Conservation (phyloP, 108 stramenopile species). For the Pseudonitzschia pungens region DNA sequence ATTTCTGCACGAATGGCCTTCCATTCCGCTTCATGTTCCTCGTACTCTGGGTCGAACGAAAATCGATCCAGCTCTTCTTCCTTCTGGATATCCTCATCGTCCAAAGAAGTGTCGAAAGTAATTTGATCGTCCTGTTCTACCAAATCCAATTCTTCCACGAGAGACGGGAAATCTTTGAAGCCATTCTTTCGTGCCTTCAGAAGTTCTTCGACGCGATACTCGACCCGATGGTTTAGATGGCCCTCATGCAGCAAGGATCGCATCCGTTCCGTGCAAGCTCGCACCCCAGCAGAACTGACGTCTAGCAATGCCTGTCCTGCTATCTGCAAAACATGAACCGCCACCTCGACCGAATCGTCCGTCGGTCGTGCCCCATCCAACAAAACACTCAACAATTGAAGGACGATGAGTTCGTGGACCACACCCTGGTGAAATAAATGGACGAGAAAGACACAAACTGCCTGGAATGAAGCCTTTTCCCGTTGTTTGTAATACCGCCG, state of each 20-base stretch:
- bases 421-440: conserved; percentile 98
- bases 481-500: conserved; percentile 84
- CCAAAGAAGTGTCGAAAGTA: conserved; percentile 92
- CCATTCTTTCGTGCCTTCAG: conserved; percentile 83
- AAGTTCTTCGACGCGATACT: conserved; percentile 92
- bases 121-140: conserved; percentile 98
- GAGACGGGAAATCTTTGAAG: conserved; percentile 82
- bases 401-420: conserved; percentile 93
- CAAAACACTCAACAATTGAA: conserved; percentile 94
- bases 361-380: conserved; percentile 91
- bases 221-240: conserved; percentile 79
- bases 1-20: conserved; percentile 86
- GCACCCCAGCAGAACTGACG: conserved; percentile 90
- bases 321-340: conserved; percentile 88
- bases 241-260: conserved; percentile 95
- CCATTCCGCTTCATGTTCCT: conserved; percentile 91
- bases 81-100: conserved; percentile 89
- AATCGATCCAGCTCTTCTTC: conserved; percentile 91
- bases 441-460: conserved; percentile 88
- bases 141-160: conserved; percentile 88
- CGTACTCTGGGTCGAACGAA: conserved; percentile 70
- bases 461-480: conserved; percentile 86
- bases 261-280: conserved; percentile 94
- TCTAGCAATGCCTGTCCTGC: conserved; percentile 85
- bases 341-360: conserved; percentile 96